Percentiles rank a stretch among this genome's conserved stretches.
phyloP scores from a whole-genome alignment of 208 protist genomes.

The Acanthamoeba castellanii region DNA sequence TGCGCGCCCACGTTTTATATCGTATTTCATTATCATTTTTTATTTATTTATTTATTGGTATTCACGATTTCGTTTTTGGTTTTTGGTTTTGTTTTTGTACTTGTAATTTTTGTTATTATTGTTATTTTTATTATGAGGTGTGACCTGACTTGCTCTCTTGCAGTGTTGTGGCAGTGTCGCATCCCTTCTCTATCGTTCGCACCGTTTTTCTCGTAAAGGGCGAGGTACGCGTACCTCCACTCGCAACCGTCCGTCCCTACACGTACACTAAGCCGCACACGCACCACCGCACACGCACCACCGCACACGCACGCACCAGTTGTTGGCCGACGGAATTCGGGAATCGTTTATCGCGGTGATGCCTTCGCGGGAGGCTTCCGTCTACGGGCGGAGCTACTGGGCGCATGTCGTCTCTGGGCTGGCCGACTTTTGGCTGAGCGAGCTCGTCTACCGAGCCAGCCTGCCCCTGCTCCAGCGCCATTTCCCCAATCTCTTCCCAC shows the following conservation, averaged over 20 bases:
- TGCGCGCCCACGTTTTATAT: neutral
- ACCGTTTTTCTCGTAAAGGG: neutral
- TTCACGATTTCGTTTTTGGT: neutral
- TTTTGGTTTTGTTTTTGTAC: no score
- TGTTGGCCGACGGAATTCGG: neutral
- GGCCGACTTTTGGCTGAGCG: neutral
- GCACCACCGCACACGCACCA: no score
- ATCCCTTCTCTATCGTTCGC: neutral
- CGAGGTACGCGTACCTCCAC: neutral
- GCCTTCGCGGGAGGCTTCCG: neutral
- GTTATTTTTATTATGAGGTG: no score
- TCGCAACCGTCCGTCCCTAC: neutral
- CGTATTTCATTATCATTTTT: no score
- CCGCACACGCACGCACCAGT: neutral
- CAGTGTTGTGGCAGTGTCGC: neutral
- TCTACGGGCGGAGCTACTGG: constrained; percentile 10
- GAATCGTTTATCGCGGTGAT: neutral
- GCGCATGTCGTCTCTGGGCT: neutral
- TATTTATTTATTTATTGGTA: no score
- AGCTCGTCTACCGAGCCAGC: neutral
- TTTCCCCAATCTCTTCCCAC: neutral
- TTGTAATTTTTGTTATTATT: no score
- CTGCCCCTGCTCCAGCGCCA: neutral
- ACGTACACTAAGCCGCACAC: neutral
- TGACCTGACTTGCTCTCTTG: neutral